These are phyloP conservation scores for Cordyceps cateniannulata DNA, from an alignment of 2,329 filamentous ascomycete genomes.

Conservation along the genomic window DNA sequence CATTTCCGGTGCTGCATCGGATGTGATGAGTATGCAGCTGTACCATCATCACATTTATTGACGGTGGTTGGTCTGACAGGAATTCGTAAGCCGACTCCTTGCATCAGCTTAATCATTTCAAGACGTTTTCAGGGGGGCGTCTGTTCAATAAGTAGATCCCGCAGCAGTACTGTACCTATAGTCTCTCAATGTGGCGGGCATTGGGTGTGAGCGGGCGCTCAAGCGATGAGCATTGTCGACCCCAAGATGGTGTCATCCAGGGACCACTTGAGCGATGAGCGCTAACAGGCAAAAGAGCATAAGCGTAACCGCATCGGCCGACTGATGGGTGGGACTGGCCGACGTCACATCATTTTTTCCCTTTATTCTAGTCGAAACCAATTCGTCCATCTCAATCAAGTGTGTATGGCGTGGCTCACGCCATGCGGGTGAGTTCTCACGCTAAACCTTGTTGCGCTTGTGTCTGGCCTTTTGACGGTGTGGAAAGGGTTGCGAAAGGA, in stretches of 20 bases:
- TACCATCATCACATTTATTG: background rate
- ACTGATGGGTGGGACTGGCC: constrained; percentile 4
- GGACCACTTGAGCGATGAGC: constrained; percentile 1
- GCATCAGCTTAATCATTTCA: background rate
- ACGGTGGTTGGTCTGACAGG: too few species aligned
- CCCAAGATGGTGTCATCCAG: constrained; percentile 13
- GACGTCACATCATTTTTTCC: constrained; percentile 2
- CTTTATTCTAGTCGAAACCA: background rate
- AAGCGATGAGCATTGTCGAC: constrained; percentile 9
- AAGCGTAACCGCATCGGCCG: constrained; percentile 11
- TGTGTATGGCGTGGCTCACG: constrained; percentile 1
- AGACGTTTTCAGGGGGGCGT: background rate
- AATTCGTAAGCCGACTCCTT: background rate
- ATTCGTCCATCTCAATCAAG: background rate
- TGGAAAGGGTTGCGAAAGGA: background rate
- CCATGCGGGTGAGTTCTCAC: background rate
- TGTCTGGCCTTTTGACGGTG: background rate
- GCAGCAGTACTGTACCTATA: background rate
- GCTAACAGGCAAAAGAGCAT: constrained; percentile 5
- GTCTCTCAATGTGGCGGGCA: background rate
- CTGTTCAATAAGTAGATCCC: background rate
- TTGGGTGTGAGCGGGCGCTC: background rate
- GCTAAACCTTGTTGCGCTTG: constrained; percentile 4
- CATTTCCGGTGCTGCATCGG: background rate
- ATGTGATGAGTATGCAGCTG: background rate